Base-by-base conservation (phyloP, 2,329 filamentous ascomycete species). In the Xylaria sp. region DNA sequence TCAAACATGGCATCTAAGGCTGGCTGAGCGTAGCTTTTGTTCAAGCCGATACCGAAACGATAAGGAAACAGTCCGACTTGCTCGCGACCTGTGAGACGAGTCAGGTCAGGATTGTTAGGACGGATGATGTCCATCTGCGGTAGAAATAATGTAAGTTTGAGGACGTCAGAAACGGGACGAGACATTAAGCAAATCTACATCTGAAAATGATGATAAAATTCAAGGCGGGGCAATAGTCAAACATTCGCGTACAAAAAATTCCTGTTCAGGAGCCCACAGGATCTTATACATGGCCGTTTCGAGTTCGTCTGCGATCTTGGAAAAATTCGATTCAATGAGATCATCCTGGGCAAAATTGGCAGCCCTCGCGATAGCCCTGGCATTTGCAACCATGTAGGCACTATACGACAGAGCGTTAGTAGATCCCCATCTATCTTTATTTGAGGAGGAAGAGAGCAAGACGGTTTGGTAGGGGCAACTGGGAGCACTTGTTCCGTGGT, bases 41-140 rank as follows among this genome's bases (percentile, higher is more conserved):
- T 73, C 29, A 80, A 73, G 0, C 80, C 79, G 44, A 83, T 77
- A 7, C 76, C 78, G 53, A 83, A 81, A 15, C 81, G 76, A 71
- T 77, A 83, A 5, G 81, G 80, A 47, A 79, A 81, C 38, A 79
- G 73, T 3, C 80, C 81, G 31, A 83, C 79, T 51, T 81, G 77
- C 62, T 83, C 78, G 25, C 81, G 74, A 15, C 79, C 77, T 5
- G 73, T 74, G 7, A 80, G 73, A 6, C 77, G 76, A 4, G 71
- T 76, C 11, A 79, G 69, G 25, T 77, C 74, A 13, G 77, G 74
- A 61, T 82, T 82, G 42, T 77, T 75, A 2, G 76, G 75, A 1
- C 75, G 74, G 44, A 79, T 77, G 20, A 79, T 74, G 56, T 70
- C 68, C 66, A 69, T 70, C 68, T 71, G 9, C 10, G 13, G n/a